phyloP scores from a whole-genome alignment of 495 filamentous ascomycete genomes.

The Aspergillus saccharolyticus region DNA sequence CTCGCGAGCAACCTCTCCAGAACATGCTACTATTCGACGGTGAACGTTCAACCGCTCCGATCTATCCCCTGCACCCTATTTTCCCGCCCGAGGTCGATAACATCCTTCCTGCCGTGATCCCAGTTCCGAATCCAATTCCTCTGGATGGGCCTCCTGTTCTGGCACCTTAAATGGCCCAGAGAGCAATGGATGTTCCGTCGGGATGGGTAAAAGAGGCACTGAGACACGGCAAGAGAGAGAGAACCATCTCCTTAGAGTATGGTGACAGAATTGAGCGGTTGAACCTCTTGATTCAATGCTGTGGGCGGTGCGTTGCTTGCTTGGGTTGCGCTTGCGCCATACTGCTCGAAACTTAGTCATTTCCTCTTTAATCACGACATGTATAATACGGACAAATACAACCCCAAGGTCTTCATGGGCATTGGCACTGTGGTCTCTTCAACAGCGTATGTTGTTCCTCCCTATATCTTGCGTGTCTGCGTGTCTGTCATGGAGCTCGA shows the following conservation, averaged over 20 bases:
- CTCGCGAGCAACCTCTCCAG: conserved; percentile 88
- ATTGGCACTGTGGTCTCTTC: not conserved
- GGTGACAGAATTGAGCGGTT: too few relatives aligned
- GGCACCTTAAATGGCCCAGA: not conserved
- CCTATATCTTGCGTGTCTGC: not conserved
- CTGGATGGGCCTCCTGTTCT: conserved; percentile 14
- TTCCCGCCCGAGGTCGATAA: conserved; percentile 40
- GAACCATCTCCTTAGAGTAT: too few relatives aligned
- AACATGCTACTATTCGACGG: conserved; percentile 93
- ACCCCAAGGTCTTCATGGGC: not conserved
- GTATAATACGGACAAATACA: not conserved
- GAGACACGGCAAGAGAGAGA: too few relatives aligned
- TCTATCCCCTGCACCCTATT: conserved; percentile 44
- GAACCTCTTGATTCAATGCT: too few relatives aligned
- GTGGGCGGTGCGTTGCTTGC: too few relatives aligned
- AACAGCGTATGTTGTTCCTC: too few relatives aligned
- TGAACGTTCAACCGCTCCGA: conserved; percentile 65
- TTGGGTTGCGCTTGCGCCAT: not conserved
- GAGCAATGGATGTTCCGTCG: too few relatives aligned
- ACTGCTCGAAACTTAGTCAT: not conserved
- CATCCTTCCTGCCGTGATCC: conserved; percentile 24
- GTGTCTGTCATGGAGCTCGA: not conserved
- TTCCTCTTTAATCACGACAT: not conserved
- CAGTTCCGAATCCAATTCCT: conserved; percentile 29
- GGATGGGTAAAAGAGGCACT: too few relatives aligned